phyloP scores from a whole-genome alignment of 805 yeast species.

The Kluyveromyces nonfermentans region DNA sequence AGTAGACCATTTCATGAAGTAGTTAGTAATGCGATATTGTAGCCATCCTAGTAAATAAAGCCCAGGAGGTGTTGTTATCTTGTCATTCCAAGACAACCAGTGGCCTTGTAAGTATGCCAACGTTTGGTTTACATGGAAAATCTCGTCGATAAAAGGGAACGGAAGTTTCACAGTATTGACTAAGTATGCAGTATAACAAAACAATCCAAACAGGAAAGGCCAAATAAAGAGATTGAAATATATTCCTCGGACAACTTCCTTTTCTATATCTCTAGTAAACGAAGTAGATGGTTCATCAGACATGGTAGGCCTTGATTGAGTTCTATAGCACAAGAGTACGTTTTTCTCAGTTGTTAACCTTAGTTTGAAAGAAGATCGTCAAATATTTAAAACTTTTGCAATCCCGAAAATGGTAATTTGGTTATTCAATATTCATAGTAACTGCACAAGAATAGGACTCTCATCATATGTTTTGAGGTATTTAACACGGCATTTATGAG shows the following conservation, averaged over 20 bases:
- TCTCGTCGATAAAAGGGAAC: constrained; percentile 47
- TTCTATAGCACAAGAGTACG: background rate
- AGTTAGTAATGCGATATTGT: constrained; percentile 20
- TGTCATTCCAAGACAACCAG: constrained; percentile 69
- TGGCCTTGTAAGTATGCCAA: constrained; percentile 51
- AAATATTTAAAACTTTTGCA: background rate
- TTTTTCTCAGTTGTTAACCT: no score
- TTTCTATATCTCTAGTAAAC: constrained; percentile 18
- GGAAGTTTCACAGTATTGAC: constrained; percentile 25
- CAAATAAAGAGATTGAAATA: constrained; percentile 28
- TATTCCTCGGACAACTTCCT: constrained; percentile 24
- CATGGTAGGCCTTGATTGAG: background rate
- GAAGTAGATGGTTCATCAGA: background rate
- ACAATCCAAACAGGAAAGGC: constrained; percentile 23
- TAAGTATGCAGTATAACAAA: constrained; percentile 19
- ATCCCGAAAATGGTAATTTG: background rate
- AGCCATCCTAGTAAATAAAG: constrained; percentile 46
- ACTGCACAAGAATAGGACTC: background rate
- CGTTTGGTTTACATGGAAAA: constrained; percentile 79
- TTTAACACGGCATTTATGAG: background rate
- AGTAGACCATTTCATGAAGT: constrained; percentile 19
- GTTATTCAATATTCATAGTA: background rate
- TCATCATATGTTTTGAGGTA: background rate
- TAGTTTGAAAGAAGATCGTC: no score
- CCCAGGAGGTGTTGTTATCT: constrained; percentile 97